Percentiles rank a stretch among this genome's conserved stretches.
Evolutionary conservation across 2,329 filamentous ascomycete species (phyloP).

Genomic region (Exophiala dermatitidis): DNA sequence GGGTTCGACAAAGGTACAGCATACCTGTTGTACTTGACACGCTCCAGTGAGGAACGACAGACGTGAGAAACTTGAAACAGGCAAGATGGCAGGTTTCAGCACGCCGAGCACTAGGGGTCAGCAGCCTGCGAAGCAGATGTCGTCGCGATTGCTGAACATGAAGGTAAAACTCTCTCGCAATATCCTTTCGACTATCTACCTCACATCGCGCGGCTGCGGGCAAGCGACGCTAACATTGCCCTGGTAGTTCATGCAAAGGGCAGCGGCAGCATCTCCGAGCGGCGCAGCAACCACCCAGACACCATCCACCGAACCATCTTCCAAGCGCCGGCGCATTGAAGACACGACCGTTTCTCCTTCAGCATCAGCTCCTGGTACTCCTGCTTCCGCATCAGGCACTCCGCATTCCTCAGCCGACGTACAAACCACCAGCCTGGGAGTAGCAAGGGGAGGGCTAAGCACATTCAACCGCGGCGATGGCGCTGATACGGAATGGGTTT

Average conservation of each 20-base stretch:
- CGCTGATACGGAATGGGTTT: conserved; percentile 26
- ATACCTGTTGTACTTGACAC: too few relatives aligned
- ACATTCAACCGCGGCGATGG: conserved; percentile 13
- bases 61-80: background rate
- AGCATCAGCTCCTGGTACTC: conserved; percentile 11
- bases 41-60: too few relatives aligned
- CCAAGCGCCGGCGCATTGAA: conserved; percentile 21
- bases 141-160: conserved; percentile 27
- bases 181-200: background rate
- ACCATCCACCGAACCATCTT: conserved; percentile 16
- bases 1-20: too few relatives aligned
- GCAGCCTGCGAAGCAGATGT: conserved; percentile 24
- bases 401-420: conserved; percentile 1
- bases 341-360: conserved; percentile 7
- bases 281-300: conserved; percentile 8
- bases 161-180: conserved; percentile 16
- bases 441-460: conserved; percentile 15
- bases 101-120: conserved; percentile 9
- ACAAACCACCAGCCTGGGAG: background rate
- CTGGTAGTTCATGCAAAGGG: conserved; percentile 27
- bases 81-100: conserved; percentile 18
- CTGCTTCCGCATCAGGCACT: conserved; percentile 2
- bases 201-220: background rate
- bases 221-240: background rate
- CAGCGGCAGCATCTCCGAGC: conserved; percentile 14